A percentile compares a stretch with the other conserved stretches of the same genome.
Evolutionary conservation across 495 filamentous ascomycete genomes (phyloP).

Genomic region (Xylaria scruposa): DNA sequence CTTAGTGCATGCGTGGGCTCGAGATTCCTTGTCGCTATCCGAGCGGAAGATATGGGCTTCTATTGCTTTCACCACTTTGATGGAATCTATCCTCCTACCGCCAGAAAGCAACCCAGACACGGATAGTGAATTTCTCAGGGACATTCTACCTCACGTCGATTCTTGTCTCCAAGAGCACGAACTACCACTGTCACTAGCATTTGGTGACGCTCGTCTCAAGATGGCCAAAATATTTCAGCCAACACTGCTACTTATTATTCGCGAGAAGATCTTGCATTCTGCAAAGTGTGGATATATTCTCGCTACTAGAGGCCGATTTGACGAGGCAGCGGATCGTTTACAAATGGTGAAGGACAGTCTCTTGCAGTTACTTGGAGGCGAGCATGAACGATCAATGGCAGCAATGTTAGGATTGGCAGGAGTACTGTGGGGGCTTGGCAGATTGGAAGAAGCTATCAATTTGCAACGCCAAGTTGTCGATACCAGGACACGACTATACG

Average conservation of each 20-base stretch:
- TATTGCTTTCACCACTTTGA: not conserved
- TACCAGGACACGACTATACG: slow-evolving; percentile 1
- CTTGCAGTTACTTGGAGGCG: not conserved
- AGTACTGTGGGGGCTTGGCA: slow-evolving; percentile 1
- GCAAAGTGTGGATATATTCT: too few species aligned
- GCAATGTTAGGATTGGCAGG: not conserved
- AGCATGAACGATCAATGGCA: not conserved
- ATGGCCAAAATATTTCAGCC: slow-evolving; percentile 5
- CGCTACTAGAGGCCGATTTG: too few species aligned
- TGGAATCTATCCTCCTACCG: slow-evolving; percentile 1
- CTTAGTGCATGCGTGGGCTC: slow-evolving; percentile 6
- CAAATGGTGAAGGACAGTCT: not conserved
- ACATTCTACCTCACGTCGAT: not conserved
- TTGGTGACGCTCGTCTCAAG: not conserved
- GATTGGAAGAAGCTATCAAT: not conserved
- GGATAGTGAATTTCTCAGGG: not conserved
- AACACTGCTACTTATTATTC: not conserved
- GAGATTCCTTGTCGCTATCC: not conserved
- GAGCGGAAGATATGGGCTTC: slow-evolving; percentile 11
- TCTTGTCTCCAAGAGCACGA: slow-evolving; percentile 5
- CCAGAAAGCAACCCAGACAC: not conserved
- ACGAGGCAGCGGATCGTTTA: not conserved
- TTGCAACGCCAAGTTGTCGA: slow-evolving; percentile 6
- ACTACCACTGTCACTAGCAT: not conserved
- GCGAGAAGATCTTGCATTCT: not conserved